phyloP scores from a whole-genome alignment of 306 rosid species.

The Cicer bijugum region DNA sequence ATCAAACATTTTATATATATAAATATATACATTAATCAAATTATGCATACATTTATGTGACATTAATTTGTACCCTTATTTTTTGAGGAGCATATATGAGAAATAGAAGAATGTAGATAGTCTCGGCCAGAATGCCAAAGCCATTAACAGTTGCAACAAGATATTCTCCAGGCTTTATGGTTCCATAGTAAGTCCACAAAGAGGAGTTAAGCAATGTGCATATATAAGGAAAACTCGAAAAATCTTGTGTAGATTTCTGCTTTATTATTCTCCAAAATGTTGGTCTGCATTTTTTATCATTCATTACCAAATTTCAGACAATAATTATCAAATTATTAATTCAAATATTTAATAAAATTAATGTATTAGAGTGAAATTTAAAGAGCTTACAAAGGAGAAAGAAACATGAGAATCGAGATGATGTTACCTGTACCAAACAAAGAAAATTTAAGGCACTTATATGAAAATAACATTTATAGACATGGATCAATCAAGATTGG shows the following conservation, averaged over 20 bases:
- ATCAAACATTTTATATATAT: not conserved
- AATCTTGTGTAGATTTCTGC: slow-evolving; percentile 59
- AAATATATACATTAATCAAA: not conserved
- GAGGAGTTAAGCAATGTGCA: slow-evolving; percentile 64
- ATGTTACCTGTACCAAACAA: slow-evolving; percentile 58
- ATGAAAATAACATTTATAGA: not conserved
- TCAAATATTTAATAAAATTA: not conserved
- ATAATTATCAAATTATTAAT: no score
- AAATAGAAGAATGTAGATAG: slow-evolving; percentile 56
- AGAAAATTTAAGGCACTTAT: not conserved
- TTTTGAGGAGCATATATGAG: slow-evolving; percentile 55
- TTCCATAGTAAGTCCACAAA: slow-evolving; percentile 78
- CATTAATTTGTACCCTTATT: slow-evolving; percentile 44
- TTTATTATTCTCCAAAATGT: slow-evolving; percentile 63
- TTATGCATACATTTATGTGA: not conserved
- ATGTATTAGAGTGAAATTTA: not conserved
- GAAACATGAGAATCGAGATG: slow-evolving; percentile 71
- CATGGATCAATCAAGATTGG: not conserved
- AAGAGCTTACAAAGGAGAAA: slow-evolving; percentile 68
- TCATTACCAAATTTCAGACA: not conserved
- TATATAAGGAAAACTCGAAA: slow-evolving; percentile 69
- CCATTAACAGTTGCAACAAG: slow-evolving; percentile 71
- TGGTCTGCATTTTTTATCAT: slow-evolving; percentile 42
- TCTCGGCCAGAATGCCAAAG: slow-evolving; percentile 62
- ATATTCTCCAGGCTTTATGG: slow-evolving; percentile 56